Base-by-base conservation (phyloP, 345 rosid genomes). In the Euphorbia lathyris region DNA sequence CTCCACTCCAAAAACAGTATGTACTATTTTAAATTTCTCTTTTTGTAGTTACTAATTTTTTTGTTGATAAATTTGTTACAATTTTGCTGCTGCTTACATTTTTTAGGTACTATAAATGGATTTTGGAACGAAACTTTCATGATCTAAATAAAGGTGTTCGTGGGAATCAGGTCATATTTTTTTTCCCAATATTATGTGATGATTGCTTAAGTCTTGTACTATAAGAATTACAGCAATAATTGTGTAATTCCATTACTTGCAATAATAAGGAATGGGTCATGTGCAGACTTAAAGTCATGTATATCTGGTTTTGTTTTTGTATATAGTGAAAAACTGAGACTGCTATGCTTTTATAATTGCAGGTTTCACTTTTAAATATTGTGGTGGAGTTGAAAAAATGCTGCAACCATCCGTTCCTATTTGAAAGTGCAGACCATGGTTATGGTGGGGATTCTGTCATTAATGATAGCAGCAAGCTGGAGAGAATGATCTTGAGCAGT, bases 371-470 rank as follows among this genome's bases (percentile, higher is more conserved):
- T 77, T 74, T 96, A 76, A 96, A 96, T 85, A 96, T 96, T 62
- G 99, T 96, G 66, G 99, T 96, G 66, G 99, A 96, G 84, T 72
- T 96, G 87, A 96, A 96, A 90, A 96, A 96, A 76, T 96, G 99
- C 79, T 96, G 98, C 86, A 96, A 96, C 70, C 99, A 96, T 70
- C 99, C 99, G 38, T 96, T 96, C 84, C 83, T 96, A 75, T 96
- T 96, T 84, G 99, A 96, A 86, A 96, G 98, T 81, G 99, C 99
- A 10, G 99, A 96, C 81, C 97, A 96, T 83, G 99, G 99, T 73
- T 96, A 96, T 82, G 98, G 99, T 63, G 98, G 98, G 80, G 86
- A 87, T 36, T 69, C 72, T 34, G 73, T 82, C 76, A 58, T 77
- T 60, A 79, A 88, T 66, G 95, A 92, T 77, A 83, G 70, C 73